Evolutionary conservation across 257 asterid species (phyloP), one percentile per base, ranked within the genome.

Genomic region (Fraxinus anomala): DNA sequence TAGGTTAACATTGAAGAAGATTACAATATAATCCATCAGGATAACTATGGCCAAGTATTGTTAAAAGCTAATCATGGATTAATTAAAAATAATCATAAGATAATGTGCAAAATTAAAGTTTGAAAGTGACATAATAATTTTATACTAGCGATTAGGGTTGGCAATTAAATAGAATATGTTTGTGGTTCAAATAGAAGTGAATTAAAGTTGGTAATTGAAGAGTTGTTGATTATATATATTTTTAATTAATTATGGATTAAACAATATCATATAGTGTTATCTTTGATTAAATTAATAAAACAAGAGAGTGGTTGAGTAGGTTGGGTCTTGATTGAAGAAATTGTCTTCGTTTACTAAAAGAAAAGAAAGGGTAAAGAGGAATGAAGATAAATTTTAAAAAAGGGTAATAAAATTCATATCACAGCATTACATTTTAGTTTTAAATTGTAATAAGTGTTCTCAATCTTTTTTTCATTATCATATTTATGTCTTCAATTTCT

Each of bases 171-270:
- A 82, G 63, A 77, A 7, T 61, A 88, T 59, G 49, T 82, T 68
- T 14, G 83, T 91, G 94, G 94, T 33, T 78, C 69, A 74, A 82
- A 70, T 70, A 12, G 59, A 67, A 66, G 80, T 34, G 47, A 68
- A 68, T 70, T 76, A 54, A 33, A 70, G 89, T 61, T 80, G 88
- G 92, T 80, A 73, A 80, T 77, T 40, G 70, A 40, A 79, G 80
- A 74, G 80, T 73, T 74, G 86, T 82, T 80, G 83, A 72, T 75
- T 10, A 67, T 33, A 72, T 26, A 68, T 83, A n/a, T 75, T 42
- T 79, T 40, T 78, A 83, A 14, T 68, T 79, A 79, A 81, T 81
- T 85, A 1, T 76, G 63, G 40, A 19, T 31, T 16, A 73, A 33
- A 69, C 12, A 74, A 68, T 73, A 28, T 28, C 21, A 23, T 10